phyloP scores from a whole-genome alignment of 2,329 filamentous ascomycete species.

The Cadophora sp. region DNA sequence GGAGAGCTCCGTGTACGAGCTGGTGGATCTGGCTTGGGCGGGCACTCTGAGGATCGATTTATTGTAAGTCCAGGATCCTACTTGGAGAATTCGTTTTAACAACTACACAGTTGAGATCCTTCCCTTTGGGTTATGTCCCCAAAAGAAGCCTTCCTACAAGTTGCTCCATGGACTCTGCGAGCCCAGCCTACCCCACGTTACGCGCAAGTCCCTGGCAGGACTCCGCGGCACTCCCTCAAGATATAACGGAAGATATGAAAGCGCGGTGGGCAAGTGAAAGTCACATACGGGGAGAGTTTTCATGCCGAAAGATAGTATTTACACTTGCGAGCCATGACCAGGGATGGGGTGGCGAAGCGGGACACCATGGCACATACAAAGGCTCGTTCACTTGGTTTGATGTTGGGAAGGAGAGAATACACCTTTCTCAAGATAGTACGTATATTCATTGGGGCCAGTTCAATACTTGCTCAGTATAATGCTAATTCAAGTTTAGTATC shows the following conservation, averaged over 20 bases:
- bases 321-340: constrained; percentile 64
- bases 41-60: constrained; percentile 48
- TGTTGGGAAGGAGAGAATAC: constrained; percentile 63
- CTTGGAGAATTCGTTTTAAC: constrained; percentile 2
- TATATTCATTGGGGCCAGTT: constrained; percentile 26
- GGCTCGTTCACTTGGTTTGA: constrained; percentile 69
- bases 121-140: constrained; percentile 39
- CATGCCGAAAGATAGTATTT: constrained; percentile 68
- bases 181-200: constrained; percentile 18
- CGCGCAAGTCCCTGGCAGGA: constrained; percentile 30
- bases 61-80: constrained; percentile 45
- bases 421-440: constrained; percentile 44
- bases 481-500: constrained; percentile 13
- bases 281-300: constrained; percentile 45
- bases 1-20: constrained; percentile 24
- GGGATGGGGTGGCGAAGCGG: constrained; percentile 55
- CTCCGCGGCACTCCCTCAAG: constrained; percentile 11
- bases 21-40: constrained; percentile 12
- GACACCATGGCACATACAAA: constrained; percentile 50
- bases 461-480: no score
- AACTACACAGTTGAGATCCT: constrained; percentile 39
- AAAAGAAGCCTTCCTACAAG: constrained; percentile 8
- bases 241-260: constrained; percentile 35
- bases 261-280: constrained; percentile 32
- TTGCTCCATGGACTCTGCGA: constrained; percentile 19